Conservation (phyloP, 305 asterid genomes). For the Coffea humblotiana region DNA sequence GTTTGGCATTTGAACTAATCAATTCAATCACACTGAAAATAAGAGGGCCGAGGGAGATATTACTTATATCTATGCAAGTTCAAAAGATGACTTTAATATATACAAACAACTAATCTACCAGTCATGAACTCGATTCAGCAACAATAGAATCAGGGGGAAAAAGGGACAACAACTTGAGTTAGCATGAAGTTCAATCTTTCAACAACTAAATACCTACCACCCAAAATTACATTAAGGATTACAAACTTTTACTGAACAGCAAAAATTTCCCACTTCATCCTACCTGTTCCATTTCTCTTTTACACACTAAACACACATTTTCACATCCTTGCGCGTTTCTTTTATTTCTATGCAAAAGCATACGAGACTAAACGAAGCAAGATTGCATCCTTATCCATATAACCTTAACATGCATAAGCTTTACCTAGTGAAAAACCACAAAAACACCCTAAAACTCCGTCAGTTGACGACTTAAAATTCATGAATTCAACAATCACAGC, state of each 20-base stretch:
- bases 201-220: background rate
- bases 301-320: background rate
- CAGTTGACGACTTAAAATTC: background rate
- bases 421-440: background rate
- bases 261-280: background rate
- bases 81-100: background rate
- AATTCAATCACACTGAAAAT: background rate
- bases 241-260: background rate
- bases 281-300: background rate
- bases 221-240: background rate
- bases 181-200: background rate
- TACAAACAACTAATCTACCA: background rate
- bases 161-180: background rate
- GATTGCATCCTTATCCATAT: background rate
- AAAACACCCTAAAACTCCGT: conserved; percentile 4
- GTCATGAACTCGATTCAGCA: background rate
- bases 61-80: background rate
- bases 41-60: background rate
- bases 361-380: background rate
- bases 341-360: background rate
- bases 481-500: background rate
- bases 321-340: background rate
- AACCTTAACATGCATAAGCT: conserved; percentile 13
- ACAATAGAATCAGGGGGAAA: background rate
- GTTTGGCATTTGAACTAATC: background rate